A percentile compares a stretch with the other conserved stretches of the same genome.
Evolutionary conservation across 495 filamentous ascomycete species (phyloP).

Genomic region (Penicillium chermesinum): DNA sequence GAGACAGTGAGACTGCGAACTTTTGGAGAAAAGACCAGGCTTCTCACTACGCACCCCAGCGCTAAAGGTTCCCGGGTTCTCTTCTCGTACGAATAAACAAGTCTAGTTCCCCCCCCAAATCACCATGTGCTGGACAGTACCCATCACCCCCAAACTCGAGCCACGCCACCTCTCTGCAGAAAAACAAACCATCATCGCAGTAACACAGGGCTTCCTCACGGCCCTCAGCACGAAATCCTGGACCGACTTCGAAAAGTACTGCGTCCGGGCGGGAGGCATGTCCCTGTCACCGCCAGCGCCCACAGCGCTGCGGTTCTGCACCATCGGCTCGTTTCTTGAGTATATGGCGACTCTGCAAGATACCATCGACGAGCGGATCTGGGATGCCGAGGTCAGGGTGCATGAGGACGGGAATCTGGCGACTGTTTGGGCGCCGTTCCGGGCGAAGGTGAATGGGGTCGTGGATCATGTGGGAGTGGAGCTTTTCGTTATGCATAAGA

Average conservation of each 20-base stretch:
- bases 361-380: slow-evolving; percentile 36
- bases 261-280: slow-evolving; percentile 36
- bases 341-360: slow-evolving; percentile 26
- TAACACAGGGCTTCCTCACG: slow-evolving; percentile 30
- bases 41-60: no score
- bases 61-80: no score
- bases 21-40: no score
- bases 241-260: slow-evolving; percentile 34
- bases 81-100: no score
- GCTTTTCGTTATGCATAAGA: slow-evolving; percentile 35
- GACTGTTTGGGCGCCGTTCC: slow-evolving; percentile 39
- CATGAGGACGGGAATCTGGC: slow-evolving; percentile 29
- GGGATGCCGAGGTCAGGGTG: slow-evolving; percentile 35
- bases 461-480: slow-evolving; percentile 40
- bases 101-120: no score
- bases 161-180: slow-evolving; percentile 14
- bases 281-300: slow-evolving; percentile 31
- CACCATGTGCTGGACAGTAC: slow-evolving; percentile 22
- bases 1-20: neutral
- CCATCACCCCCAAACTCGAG: neutral
- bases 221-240: slow-evolving; percentile 30
- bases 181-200: slow-evolving; percentile 28
- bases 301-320: slow-evolving; percentile 33
- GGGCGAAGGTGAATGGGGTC: slow-evolving; percentile 35
- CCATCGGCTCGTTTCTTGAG: slow-evolving; percentile 37